Percentiles rank a stretch among this genome's conserved stretches.
phyloP scores from a whole-genome alignment of 106 monocot species.

The Xerophyta viscosa region DNA sequence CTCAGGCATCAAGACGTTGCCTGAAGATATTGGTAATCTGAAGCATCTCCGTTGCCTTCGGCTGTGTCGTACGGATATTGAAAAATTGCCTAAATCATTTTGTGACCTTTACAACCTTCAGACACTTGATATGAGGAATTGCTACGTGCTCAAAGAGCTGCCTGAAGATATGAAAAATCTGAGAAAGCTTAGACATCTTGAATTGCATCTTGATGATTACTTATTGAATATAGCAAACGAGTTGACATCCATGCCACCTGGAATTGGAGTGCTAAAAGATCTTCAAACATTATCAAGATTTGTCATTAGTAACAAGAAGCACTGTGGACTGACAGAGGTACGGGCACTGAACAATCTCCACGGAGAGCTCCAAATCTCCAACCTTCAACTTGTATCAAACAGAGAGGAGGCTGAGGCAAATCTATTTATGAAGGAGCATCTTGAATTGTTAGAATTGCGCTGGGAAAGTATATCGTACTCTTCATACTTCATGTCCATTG shows the following conservation, averaged over 20 bases:
- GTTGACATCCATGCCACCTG: conserved; percentile 16
- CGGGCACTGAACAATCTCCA: background rate
- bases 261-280: conserved; percentile 16
- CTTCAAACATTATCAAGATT: conserved; percentile 14
- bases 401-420: conserved; percentile 2
- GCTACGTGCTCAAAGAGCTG: background rate
- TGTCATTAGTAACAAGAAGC: background rate
- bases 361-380: background rate
- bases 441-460: background rate
- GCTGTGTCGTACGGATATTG: background rate
- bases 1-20: background rate
- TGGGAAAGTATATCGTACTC: conserved; percentile 7
- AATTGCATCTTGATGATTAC: background rate
- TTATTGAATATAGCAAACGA: background rate
- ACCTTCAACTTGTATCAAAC: conserved; percentile 4
- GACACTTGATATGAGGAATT: background rate
- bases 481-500: too few species aligned
- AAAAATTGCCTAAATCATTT: conserved; percentile 6
- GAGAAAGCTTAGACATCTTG: conserved; percentile 5
- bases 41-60: conserved; percentile 9
- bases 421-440: conserved; percentile 5
- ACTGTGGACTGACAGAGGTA: conserved; percentile 12
- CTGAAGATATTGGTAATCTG: conserved; percentile 5
- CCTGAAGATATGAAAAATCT: conserved; percentile 11
- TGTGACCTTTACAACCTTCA: conserved; percentile 13